Evolutionary conservation across 1,284 basidiomycete genomes (phyloP).

Genomic region (Irpex sp.): DNA sequence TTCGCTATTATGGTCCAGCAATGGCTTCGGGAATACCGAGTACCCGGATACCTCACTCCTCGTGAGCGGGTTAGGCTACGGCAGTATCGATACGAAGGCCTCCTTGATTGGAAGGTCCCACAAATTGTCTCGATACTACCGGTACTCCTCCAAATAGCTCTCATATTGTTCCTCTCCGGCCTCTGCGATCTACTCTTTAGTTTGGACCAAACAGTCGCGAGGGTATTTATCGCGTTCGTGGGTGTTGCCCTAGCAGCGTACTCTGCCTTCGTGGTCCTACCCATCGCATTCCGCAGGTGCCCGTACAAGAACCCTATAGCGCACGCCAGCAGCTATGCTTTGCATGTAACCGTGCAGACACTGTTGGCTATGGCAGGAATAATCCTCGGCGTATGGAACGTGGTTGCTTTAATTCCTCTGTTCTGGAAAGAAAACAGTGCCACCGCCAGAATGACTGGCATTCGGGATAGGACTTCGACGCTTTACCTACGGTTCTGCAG

Average conservation of each 20-base stretch:
- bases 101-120: constrained; percentile 18
- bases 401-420: background rate
- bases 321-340: background rate
- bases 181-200: constrained; percentile 19
- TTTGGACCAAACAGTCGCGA: constrained; percentile 16
- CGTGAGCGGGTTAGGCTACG: constrained; percentile 10
- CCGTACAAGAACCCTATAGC: constrained; percentile 6
- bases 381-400: background rate
- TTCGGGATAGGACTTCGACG: too few relatives aligned
- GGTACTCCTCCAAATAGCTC: constrained; percentile 19
- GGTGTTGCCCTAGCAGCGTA: background rate
- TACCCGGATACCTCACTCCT: constrained; percentile 2
- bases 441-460: too few relatives aligned
- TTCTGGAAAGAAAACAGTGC: too few relatives aligned
- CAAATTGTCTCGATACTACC: constrained; percentile 18
- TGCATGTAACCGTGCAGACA: background rate
- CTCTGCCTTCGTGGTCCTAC: background rate
- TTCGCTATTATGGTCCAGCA: constrained; percentile 12
- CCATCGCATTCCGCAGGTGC: background rate
- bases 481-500: background rate
- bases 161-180: constrained; percentile 21
- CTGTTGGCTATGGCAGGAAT: background rate
- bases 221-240: constrained; percentile 10
- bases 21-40: constrained; percentile 8
- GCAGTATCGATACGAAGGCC: constrained; percentile 17